A percentile compares a stretch with the other conserved stretches of the same genome.
Evolutionary conservation across 73 alveolate genomes (phyloP).

Genomic region (Tetrahymena borealis): DNA sequence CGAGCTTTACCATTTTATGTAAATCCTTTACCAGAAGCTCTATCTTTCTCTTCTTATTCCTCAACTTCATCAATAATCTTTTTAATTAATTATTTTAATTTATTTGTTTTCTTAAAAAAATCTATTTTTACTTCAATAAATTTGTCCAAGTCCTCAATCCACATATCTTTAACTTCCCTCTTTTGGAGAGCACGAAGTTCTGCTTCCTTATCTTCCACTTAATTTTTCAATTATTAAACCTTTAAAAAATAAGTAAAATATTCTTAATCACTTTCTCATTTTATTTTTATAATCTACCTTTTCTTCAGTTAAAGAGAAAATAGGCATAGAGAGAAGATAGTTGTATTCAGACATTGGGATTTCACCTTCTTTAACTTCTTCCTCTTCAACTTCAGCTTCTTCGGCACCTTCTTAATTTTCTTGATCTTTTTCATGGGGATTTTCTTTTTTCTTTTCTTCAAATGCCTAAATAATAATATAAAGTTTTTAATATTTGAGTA

Average conservation of each 20-base stretch:
- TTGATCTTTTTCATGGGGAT: constrained; percentile 36
- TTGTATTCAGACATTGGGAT: constrained; percentile 71
- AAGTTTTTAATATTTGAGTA: background rate
- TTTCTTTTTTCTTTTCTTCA: constrained; percentile 32
- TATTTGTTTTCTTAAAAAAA: background rate
- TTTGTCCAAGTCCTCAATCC: constrained; percentile 71
- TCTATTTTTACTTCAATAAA: constrained; percentile 6
- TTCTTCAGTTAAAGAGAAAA: constrained; percentile 68
- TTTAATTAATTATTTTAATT: background rate
- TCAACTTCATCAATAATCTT: constrained; percentile 1
- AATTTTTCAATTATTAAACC: constrained; percentile 39
- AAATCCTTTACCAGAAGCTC: background rate
- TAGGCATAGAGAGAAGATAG: constrained; percentile 67
- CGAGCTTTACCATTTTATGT: background rate
- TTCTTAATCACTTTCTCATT: background rate
- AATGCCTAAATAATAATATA: constrained; percentile 6
- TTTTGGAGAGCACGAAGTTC: constrained; percentile 43
- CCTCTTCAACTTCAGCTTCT: constrained; percentile 32
- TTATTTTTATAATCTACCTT: constrained; percentile 36
- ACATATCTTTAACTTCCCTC: constrained; percentile 45
- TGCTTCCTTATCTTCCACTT: constrained; percentile 51
- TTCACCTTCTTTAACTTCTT: constrained; percentile 18
- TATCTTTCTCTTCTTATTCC: constrained; percentile 9
- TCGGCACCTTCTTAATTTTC: constrained; percentile 13
- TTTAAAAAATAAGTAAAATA: background rate